Base-by-base conservation (phyloP, 2,329 filamentous ascomycete genomes). In the Phialophora verrucosa region DNA sequence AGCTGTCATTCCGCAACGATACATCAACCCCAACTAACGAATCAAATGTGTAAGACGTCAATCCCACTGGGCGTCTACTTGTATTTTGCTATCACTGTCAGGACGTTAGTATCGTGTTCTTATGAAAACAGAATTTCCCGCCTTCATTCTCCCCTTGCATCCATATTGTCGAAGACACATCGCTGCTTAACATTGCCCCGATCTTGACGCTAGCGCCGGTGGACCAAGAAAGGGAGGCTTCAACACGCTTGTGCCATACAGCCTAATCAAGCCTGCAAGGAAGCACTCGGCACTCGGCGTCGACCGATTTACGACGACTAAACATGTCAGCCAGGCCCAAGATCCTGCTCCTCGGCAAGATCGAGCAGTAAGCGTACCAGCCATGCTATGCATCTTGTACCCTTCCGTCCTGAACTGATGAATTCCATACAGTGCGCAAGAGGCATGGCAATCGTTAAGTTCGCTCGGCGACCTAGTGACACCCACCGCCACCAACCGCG, bases 381-480 rank as follows among this genome's bases (percentile, higher is more conserved):
- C 14, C 32, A 60, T n/a, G 2, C 25, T 6, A 12, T 32, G 14
- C 4, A 35, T n/a, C 12, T 35, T 35, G n/a, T 12, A 31, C 31
- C 29, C 31, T 44, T 32, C 8, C 11, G 17, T 6, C 35, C 32
- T 35, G 14, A 32, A 32, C 49, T 35, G 42, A 25, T 12, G 25
- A 55, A 62, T 61, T 71, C 53, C 64, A 31, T 54, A 68, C 63
- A 81, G 79, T 74, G 91, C 91, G 49, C 82, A 88, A 66, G 80
- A 86, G 49, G 81, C 86, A 65, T 93, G 89, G 88, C 75, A 84
- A n/a, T 77, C 83, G 4, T 82, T 95, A 63, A 78, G 81, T 59
- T 76, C 83, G 25, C 77, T 91, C 23, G 90, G 89, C 50, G 86
- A 91, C n/a, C 77, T 93, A 51, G 72, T 93, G 49, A 78, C 79